Conservation (phyloP, 106 monocot species). For the Dendrobium chrysotoxum region DNA sequence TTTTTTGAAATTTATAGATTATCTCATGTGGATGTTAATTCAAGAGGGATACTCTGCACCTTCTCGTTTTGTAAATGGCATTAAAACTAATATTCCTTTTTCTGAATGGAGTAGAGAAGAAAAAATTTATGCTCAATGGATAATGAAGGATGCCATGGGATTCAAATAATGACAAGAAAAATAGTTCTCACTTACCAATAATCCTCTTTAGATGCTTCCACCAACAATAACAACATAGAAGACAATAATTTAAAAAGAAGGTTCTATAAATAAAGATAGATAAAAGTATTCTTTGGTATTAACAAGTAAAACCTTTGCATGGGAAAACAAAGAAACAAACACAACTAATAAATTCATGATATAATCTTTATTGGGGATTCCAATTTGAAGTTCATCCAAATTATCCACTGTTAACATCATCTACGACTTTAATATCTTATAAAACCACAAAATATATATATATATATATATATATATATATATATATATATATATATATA, state of each 20-base stretch:
- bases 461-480: too few relatives aligned
- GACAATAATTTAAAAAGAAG: neutral
- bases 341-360: conserved; percentile 29
- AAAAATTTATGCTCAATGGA: too few relatives aligned
- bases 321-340: neutral
- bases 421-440: conserved; percentile 59
- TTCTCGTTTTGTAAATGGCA: too few relatives aligned
- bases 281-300: neutral
- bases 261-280: neutral
- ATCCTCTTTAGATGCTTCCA: neutral
- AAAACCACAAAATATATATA: conserved; percentile 56
- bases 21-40: too few relatives aligned
- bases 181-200: neutral
- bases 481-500: too few relatives aligned
- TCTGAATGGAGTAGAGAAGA: too few relatives aligned
- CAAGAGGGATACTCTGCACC: too few relatives aligned
- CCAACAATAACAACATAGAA: neutral
- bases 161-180: neutral
- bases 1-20: too few relatives aligned
- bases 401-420: conserved; percentile 33
- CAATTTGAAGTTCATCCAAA: conserved; percentile 60
- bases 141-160: neutral
- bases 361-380: conserved; percentile 73
- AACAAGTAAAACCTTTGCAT: neutral
- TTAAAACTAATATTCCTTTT: too few relatives aligned